Evolutionary conservation across 2,329 filamentous ascomycete species (phyloP).

Genomic region (Alternaria gansuensis): DNA sequence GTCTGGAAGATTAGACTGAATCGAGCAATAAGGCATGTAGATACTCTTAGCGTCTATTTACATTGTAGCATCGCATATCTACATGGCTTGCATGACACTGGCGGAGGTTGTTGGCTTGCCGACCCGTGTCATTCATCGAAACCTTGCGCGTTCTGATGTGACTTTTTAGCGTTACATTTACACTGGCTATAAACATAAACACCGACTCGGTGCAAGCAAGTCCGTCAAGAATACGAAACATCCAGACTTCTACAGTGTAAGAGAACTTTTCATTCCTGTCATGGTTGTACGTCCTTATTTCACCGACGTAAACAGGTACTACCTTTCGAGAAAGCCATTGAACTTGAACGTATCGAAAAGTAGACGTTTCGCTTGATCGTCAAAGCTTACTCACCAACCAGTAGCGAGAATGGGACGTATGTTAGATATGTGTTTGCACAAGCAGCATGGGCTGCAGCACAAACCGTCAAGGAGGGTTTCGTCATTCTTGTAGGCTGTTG

Average conservation of each 20-base stretch:
- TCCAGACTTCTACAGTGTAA: background rate
- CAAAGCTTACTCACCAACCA: conserved; percentile 56
- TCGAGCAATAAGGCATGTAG: background rate
- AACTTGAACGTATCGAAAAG: conserved; percentile 54
- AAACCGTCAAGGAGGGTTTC: conserved; percentile 62
- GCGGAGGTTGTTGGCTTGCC: background rate
- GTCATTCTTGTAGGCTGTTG: conserved; percentile 58
- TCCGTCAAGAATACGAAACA: background rate
- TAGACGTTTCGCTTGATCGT: conserved; percentile 53
- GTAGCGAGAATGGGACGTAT: conserved; percentile 57
- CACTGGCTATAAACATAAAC: background rate
- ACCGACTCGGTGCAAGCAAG: background rate
- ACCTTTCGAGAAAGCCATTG: conserved; percentile 54
- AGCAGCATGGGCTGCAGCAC: conserved; percentile 64
- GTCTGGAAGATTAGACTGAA: background rate
- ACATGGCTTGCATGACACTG: background rate
- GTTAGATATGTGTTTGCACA: conserved; percentile 68
- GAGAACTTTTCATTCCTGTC: background rate
- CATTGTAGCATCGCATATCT: background rate
- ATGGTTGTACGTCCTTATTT: conserved; percentile 45
- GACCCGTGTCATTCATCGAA: background rate
- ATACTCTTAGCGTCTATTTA: background rate
- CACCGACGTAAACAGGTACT: conserved; percentile 37
- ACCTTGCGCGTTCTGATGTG: conserved; percentile 14
- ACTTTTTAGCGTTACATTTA: conserved; percentile 3